Base-by-base conservation (phyloP, 345 rosid species). In the Carallia brachiata region DNA sequence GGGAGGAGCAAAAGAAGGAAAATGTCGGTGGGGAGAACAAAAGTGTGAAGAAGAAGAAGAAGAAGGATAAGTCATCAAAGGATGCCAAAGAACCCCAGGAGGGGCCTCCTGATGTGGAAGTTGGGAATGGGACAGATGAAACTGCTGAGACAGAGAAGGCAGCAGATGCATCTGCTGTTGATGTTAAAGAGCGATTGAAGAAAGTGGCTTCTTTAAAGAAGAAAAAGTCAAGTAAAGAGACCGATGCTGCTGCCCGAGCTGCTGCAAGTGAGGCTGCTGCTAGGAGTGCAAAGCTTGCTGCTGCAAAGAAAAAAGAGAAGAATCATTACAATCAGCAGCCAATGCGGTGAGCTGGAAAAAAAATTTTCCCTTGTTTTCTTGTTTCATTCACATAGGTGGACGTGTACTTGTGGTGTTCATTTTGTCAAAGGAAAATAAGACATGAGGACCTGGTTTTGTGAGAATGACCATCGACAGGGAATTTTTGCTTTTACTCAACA, bases 241-340 rank as follows among this genome's bases (percentile, higher is more conserved):
- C 81, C 77, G 90, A 83, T 62, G 84, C 81, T 66, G 93, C 88
- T 62, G 90, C 90, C 4, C 76, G 70, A 78, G 90, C 88, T 59
- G 93, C 93, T 7, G 84, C 93, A 36, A 78, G 73, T 34, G 93
- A 88, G 77, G 93, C 93, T 39, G 93, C 93, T 34, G 90, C 93
- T 23, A 81, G 93, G 81, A 81, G 70, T 60, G 93, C 93, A 47
- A 86, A 54, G 82, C 88, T 88, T n/a, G 93, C 93, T 10, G 88
- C 93, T 6, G 86, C 90, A 32, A 88, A 88, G 87, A 88, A 88
- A 73, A 88, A 88, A 63, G 93, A 88, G 78, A 88, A 86, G 84
- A 86, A 79, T 64, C 93, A 88, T 72, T 88, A 88, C 83, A 88
- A 88, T 70, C 93, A 88, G 81, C 93, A 88, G 79, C 93, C 93